Evolutionary conservation across 495 filamentous ascomycete species (phyloP).

Genomic region (Trichocladium antarcticum): DNA sequence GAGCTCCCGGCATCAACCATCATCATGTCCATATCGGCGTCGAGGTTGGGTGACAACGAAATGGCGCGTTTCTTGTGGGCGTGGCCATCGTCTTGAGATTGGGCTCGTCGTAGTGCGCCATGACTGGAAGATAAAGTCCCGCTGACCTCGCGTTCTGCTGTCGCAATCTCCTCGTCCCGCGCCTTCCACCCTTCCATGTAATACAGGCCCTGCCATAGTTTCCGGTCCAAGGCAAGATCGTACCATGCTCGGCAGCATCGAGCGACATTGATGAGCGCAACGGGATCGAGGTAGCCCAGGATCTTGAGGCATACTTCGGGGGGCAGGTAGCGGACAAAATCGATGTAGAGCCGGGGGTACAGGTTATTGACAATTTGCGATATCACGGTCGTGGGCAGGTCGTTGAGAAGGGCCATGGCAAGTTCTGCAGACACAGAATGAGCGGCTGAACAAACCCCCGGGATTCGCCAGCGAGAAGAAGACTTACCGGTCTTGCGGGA

Average conservation of each 20-base stretch:
- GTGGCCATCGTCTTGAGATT: slow-evolving; percentile 31
- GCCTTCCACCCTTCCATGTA: slow-evolving; percentile 74
- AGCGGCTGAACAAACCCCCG: background rate
- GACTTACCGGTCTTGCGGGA: slow-evolving; percentile 40
- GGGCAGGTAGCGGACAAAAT: slow-evolving; percentile 76
- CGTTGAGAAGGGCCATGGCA: slow-evolving; percentile 54
- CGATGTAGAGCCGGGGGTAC: slow-evolving; percentile 74
- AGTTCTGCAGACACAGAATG: slow-evolving; percentile 34
- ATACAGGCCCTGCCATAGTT: slow-evolving; percentile 77
- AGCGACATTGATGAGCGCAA: slow-evolving; percentile 65
- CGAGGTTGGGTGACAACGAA: slow-evolving; percentile 19
- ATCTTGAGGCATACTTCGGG: slow-evolving; percentile 82
- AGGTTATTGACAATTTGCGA: slow-evolving; percentile 64
- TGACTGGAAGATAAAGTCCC: slow-evolving; percentile 15
- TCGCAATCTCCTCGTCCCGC: slow-evolving; percentile 50
- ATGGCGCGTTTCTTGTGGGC: slow-evolving; percentile 39
- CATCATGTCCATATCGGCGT: slow-evolving; percentile 38
- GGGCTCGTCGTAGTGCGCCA: slow-evolving; percentile 21
- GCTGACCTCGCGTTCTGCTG: slow-evolving; percentile 53
- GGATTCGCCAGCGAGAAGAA: background rate
- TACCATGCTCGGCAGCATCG: slow-evolving; percentile 74
- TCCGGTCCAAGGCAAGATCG: slow-evolving; percentile 64
- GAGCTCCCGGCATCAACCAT: slow-evolving; percentile 31
- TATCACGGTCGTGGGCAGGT: slow-evolving; percentile 63
- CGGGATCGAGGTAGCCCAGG: slow-evolving; percentile 69